Evolutionary conservation across 192 early-diverging fungal species (phyloP).

Genomic region (Coemansia sp.): DNA sequence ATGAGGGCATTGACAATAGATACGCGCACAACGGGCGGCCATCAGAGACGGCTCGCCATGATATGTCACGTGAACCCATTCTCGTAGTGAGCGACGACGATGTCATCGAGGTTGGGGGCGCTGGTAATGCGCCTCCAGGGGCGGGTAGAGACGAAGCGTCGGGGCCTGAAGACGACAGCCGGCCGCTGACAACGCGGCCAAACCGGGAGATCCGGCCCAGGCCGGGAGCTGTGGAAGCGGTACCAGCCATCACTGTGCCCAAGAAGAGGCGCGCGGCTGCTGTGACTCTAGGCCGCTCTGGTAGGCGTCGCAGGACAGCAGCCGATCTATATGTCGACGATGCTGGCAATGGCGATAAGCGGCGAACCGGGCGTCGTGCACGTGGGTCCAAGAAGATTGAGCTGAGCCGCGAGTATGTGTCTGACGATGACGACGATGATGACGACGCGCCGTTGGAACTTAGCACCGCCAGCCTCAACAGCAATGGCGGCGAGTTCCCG

Average conservation of each 20-base stretch:
- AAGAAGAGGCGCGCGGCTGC: neutral
- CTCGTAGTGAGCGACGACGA: constrained; percentile 21
- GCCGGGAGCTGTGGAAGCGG: neutral
- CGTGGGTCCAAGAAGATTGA: constrained; percentile 39
- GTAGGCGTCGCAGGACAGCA: constrained; percentile 13
- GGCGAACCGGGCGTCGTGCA: constrained; percentile 16
- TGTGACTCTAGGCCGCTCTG: neutral
- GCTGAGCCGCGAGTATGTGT: constrained; percentile 44
- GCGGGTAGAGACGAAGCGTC: neutral
- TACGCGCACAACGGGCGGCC: neutral
- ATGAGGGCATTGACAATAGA: neutral
- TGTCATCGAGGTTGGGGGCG: constrained; percentile 12
- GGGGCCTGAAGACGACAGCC: constrained; percentile 35
- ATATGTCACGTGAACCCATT: constrained; percentile 13
- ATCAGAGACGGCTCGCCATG: neutral
- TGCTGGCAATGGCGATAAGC: constrained; percentile 5
- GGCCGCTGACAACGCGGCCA: constrained; percentile 24
- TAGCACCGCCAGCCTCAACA: constrained; percentile 15
- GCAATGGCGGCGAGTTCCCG: constrained; percentile 5
- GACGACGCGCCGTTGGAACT: constrained; percentile 32
- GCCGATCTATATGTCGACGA: constrained; percentile 1
- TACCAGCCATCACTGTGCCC: neutral
- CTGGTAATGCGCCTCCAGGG: neutral
- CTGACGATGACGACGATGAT: constrained; percentile 40
- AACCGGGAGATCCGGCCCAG: neutral